Conservation (phyloP, 2,329 filamentous ascomycete genomes). For the Colletotrichum falcatum region DNA sequence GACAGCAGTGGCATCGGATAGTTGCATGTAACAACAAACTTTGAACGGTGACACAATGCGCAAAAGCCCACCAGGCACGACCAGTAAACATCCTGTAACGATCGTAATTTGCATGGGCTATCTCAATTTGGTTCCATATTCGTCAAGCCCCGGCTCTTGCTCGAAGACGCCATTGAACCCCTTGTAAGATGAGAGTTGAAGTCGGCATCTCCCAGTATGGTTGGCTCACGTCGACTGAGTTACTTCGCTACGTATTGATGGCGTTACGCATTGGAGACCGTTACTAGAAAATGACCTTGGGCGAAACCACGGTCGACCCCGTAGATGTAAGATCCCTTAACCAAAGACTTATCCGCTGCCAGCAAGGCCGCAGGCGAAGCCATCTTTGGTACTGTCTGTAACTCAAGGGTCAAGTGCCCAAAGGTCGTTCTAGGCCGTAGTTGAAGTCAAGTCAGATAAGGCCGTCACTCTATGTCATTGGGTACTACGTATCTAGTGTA, state of each 20-base stretch:
- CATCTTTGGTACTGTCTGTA: too few species aligned
- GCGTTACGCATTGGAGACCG: not conserved
- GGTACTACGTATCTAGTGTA: too few species aligned
- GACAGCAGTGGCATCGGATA: not conserved
- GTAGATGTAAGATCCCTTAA: not conserved
- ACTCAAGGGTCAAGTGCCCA: too few species aligned
- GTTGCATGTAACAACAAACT: not conserved
- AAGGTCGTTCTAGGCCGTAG: too few species aligned
- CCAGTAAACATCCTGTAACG: not conserved
- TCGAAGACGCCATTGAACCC: not conserved
- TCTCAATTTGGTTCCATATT: not conserved
- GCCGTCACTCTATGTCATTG: too few species aligned
- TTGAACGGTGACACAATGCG: too few species aligned
- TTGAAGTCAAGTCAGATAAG: too few species aligned
- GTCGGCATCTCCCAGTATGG: not conserved
- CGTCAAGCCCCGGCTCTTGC: not conserved
- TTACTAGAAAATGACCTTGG: not conserved
- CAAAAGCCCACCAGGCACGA: not conserved
- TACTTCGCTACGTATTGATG: not conserved
- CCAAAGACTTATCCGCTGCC: too few species aligned
- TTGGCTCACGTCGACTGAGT: not conserved
- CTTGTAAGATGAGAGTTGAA: not conserved
- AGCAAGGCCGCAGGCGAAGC: too few species aligned
- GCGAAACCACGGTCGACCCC: not conserved
- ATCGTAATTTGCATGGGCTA: not conserved